Conservation (phyloP, 768 basidiomycete genomes). For the Tylopilus sp. region DNA sequence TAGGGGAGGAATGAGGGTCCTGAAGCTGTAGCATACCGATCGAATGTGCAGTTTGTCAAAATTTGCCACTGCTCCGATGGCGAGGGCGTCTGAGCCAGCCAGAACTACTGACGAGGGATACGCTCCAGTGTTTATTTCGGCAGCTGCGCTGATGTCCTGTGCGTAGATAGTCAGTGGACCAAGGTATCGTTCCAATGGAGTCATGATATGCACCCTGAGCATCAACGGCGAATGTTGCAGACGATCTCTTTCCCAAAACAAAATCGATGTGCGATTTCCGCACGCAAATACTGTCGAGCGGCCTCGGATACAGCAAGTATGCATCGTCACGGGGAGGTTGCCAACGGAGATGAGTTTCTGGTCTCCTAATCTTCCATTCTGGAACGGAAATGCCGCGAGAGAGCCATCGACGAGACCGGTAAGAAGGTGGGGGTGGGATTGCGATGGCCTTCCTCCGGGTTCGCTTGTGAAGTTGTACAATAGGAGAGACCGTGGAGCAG, state of each 20-base stretch:
- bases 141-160: constrained; percentile 55
- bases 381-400: constrained; percentile 53
- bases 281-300: constrained; percentile 62
- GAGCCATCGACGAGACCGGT: constrained; percentile 76
- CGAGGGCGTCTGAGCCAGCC: constrained; percentile 48
- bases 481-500: constrained; percentile 45
- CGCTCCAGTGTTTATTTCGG: constrained; percentile 43
- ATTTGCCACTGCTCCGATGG: constrained; percentile 64
- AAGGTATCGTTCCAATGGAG: not conserved
- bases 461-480: constrained; percentile 57
- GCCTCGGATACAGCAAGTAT: constrained; percentile 51
- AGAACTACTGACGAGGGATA: constrained; percentile 59
- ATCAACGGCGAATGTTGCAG: constrained; percentile 68
- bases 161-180: constrained; percentile 1
- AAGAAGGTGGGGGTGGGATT: constrained; percentile 55
- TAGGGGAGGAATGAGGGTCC: not conserved
- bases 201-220: constrained; percentile 48
- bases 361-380: constrained; percentile 39
- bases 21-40: constrained; percentile 45
- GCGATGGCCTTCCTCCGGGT: constrained; percentile 32
- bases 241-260: constrained; percentile 64
- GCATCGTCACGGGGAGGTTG: constrained; percentile 59
- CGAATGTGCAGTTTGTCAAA: constrained; percentile 80
- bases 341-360: constrained; percentile 65
- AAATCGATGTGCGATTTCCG: constrained; percentile 64